Base-by-base conservation (phyloP, 225 moss, liverwort and hornwort genomes). In the Antitrichia curtipendula region DNA sequence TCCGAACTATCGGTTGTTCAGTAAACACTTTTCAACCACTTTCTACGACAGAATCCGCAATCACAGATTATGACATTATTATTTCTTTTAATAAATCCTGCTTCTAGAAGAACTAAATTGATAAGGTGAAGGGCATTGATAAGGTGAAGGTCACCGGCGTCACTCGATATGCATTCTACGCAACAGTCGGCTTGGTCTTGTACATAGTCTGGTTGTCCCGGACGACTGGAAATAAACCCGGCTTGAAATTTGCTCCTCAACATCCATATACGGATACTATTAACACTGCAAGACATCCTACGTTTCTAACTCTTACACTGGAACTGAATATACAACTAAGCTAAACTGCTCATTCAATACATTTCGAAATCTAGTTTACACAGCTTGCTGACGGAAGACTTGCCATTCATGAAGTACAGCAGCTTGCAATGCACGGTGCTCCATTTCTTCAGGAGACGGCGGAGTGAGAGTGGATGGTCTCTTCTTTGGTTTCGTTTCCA, bases 371-470 rank as follows among this genome's bases (percentile, higher is more conserved):
- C 82, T 66, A 86, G 80, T 84, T 92, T 90, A 92, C 88, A 92
- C 80, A 89, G 90, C 82, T 83, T 96, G 95, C 85, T 95, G 95
- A 71, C 96, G 96, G 78, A 98, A 98, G 87, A 86, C 86, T 83
- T 96, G 95, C 98, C 98, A 98, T 90, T 98, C 95, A 87, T 98
- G 96, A 74, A 98, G 93, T 43, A 98, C 98, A 83, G 96, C 96
- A 82, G 96, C 95, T 92, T 98, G 98, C 90, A 98, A 86, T 74
- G 98, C 98, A 79, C 87, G 96, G 74, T 98, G 98, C 91, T 98
- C 98, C 90, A 98, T 98, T 82, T 98, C 98, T 87, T 98, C 98
- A 16, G 96, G 94, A 81, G 96, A 93, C 74, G 94, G 94, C 81
- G 94, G 91, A 84, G 92, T 88, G 69, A 98, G 93, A 56, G 98